Evolutionary conservation across 768 basidiomycete genomes (phyloP).

Genomic region (Vishniacozyma victoriae): DNA sequence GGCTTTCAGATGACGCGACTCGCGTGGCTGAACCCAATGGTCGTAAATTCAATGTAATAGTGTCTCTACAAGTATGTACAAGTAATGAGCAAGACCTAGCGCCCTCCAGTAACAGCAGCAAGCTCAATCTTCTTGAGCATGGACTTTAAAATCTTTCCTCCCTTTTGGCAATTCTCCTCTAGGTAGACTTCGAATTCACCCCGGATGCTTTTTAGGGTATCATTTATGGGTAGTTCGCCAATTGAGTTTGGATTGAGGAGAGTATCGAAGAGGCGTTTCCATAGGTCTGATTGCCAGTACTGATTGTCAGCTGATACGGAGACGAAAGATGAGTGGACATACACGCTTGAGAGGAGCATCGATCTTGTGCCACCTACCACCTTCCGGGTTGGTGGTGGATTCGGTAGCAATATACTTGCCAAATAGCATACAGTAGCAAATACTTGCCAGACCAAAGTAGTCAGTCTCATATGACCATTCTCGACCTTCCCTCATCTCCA

Average conservation of each 20-base stretch:
- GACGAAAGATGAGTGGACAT: slow-evolving; percentile 9
- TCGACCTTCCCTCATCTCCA: slow-evolving; percentile 73
- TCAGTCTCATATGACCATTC: slow-evolving; percentile 95
- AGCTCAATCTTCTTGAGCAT: slow-evolving; percentile 48
- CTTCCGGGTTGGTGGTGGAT: slow-evolving; percentile 47
- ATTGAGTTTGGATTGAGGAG: slow-evolving; percentile 74
- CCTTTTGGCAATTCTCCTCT: slow-evolving; percentile 74
- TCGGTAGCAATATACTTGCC: slow-evolving; percentile 87
- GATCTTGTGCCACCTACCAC: slow-evolving; percentile 20
- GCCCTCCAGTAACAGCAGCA: slow-evolving; percentile 24
- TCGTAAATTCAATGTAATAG: not conserved
- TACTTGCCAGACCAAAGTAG: slow-evolving; percentile 90
- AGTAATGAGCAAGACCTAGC: not conserved
- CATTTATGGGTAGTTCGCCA: slow-evolving; percentile 63
- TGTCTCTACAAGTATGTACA: not conserved
- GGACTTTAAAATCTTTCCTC: slow-evolving; percentile 47
- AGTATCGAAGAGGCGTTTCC: slow-evolving; percentile 75
- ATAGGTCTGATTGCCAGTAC: slow-evolving; percentile 89
- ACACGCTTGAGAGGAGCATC: slow-evolving; percentile 38
- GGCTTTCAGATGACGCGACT: too few species aligned
- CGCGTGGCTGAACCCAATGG: too few species aligned
- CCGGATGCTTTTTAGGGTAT: slow-evolving; percentile 61
- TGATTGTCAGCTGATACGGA: slow-evolving; percentile 46
- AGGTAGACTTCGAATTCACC: slow-evolving; percentile 84
- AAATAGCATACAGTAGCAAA: slow-evolving; percentile 92